Conservation (phyloP, 2,329 filamentous ascomycete species). For the Colletotrichum orbiculare region DNA sequence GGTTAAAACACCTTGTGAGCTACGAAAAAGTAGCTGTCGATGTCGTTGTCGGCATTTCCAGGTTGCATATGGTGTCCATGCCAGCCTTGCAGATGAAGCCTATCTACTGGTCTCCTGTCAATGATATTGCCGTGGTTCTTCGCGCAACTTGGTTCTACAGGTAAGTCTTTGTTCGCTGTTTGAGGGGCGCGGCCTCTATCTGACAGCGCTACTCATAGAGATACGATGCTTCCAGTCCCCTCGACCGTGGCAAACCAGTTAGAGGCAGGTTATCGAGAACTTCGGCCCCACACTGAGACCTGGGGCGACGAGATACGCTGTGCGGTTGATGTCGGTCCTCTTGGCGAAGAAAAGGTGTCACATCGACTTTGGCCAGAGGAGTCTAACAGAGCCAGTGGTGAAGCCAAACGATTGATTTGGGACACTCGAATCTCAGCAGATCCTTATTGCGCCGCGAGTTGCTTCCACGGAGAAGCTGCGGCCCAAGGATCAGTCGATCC, state of each 20-base stretch:
- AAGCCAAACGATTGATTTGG: slow-evolving; percentile 44
- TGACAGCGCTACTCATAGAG: slow-evolving; percentile 51
- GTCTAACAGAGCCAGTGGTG: slow-evolving; percentile 41
- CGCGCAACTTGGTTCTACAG: slow-evolving; percentile 98
- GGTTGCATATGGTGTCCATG: slow-evolving; percentile 87
- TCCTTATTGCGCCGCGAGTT: slow-evolving; percentile 69
- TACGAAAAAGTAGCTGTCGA: slow-evolving; percentile 53
- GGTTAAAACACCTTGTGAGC: slow-evolving; percentile 9
- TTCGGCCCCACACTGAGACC: slow-evolving; percentile 89
- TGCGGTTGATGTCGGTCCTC: slow-evolving; percentile 88
- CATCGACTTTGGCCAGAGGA: slow-evolving; percentile 83
- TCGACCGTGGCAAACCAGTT: slow-evolving; percentile 89
- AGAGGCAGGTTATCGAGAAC: slow-evolving; percentile 87
- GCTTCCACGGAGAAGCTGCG: slow-evolving; percentile 69
- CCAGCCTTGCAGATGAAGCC: slow-evolving; percentile 90
- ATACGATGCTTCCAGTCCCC: slow-evolving; percentile 92
- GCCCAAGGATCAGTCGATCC: slow-evolving; percentile 61
- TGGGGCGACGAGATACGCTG: slow-evolving; percentile 93
- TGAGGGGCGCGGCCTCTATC: not conserved
- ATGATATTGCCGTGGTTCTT: slow-evolving; percentile 84
- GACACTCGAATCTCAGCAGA: slow-evolving; percentile 58
- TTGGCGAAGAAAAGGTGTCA: slow-evolving; percentile 91
- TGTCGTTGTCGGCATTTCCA: slow-evolving; percentile 88
- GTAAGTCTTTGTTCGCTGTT: slow-evolving; percentile 45
- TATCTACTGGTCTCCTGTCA: slow-evolving; percentile 96